Evolutionary conservation across 2,329 filamentous ascomycete species (phyloP).

Genomic region (Ceratocystis colombiana): DNA sequence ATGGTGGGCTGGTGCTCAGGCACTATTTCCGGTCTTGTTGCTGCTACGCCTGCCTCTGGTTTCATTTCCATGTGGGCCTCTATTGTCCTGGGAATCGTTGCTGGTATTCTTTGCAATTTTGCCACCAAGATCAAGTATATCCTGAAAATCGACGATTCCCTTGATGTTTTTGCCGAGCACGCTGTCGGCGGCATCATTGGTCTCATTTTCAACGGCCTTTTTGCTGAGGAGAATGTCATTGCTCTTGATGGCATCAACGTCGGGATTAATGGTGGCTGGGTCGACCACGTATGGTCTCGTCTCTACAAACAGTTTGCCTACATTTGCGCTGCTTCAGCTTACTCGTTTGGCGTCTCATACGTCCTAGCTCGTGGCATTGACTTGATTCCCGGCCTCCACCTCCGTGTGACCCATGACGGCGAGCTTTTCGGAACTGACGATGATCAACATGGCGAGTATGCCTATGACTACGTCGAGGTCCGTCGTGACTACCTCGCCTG

Average conservation of each 20-base stretch:
- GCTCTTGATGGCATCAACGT: constrained; percentile 69
- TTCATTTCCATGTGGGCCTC: constrained; percentile 59
- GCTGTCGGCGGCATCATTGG: constrained; percentile 59
- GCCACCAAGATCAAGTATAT: constrained; percentile 56
- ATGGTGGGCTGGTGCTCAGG: constrained; percentile 66
- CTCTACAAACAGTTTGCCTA: constrained; percentile 74
- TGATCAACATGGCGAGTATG: constrained; percentile 81
- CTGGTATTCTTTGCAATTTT: constrained; percentile 59
- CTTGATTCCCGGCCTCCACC: constrained; percentile 63
- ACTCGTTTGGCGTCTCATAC: constrained; percentile 64
- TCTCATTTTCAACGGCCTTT: constrained; percentile 62
- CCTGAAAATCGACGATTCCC: constrained; percentile 57
- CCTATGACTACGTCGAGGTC: constrained; percentile 84
- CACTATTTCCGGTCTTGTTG: constrained; percentile 59
- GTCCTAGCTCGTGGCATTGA: constrained; percentile 66
- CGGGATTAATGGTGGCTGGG: constrained; percentile 55
- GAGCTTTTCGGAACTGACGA: constrained; percentile 83
- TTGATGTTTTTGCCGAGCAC: constrained; percentile 65
- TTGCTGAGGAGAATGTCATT: constrained; percentile 59
- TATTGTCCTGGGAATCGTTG: constrained; percentile 54
- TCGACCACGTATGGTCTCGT: constrained; percentile 63
- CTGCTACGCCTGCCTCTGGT: constrained; percentile 58
- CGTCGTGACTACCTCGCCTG: constrained; percentile 80
- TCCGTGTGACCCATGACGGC: constrained; percentile 70
- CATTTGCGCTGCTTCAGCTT: constrained; percentile 54